Evolutionary conservation across 169 alveolate species (phyloP).

Genomic region (Perkinsus olseni): DNA sequence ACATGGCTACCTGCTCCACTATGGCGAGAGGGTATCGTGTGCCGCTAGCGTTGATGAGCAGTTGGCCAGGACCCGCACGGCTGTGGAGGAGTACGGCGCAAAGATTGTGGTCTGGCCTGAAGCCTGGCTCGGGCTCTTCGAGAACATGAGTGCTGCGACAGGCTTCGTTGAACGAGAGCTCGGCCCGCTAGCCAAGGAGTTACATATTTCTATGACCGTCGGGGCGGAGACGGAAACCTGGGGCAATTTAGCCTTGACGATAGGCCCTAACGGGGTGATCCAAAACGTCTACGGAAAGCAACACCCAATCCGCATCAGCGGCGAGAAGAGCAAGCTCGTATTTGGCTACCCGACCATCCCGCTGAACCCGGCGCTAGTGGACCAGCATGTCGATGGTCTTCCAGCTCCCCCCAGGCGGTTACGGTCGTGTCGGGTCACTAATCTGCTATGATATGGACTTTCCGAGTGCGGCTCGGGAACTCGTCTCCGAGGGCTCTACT

Average conservation of each 20-base stretch:
- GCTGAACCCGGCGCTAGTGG: neutral
- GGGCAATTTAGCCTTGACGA: neutral
- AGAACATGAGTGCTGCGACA: neutral
- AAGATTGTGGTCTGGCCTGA: neutral
- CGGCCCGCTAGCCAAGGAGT: neutral
- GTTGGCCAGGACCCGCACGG: neutral
- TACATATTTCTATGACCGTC: neutral
- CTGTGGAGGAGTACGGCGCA: neutral
- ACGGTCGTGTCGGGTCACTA: neutral
- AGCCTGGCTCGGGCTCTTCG: neutral
- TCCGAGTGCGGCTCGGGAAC: neutral
- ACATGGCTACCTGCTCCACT: neutral
- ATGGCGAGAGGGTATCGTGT: neutral
- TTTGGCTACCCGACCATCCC: neutral
- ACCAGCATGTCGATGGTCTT: neutral
- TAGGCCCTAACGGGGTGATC: neutral
- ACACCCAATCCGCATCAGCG: neutral
- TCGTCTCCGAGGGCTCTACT: neutral
- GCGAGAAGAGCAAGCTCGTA: neutral
- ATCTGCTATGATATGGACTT: neutral
- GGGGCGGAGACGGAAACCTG: neutral
- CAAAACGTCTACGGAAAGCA: neutral
- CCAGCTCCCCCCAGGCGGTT: neutral
- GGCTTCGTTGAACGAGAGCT: neutral
- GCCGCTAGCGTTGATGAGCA: neutral